phyloP scores from a whole-genome alignment of 2,329 filamentous ascomycete species.

The Fragosphaeria purpurea region DNA sequence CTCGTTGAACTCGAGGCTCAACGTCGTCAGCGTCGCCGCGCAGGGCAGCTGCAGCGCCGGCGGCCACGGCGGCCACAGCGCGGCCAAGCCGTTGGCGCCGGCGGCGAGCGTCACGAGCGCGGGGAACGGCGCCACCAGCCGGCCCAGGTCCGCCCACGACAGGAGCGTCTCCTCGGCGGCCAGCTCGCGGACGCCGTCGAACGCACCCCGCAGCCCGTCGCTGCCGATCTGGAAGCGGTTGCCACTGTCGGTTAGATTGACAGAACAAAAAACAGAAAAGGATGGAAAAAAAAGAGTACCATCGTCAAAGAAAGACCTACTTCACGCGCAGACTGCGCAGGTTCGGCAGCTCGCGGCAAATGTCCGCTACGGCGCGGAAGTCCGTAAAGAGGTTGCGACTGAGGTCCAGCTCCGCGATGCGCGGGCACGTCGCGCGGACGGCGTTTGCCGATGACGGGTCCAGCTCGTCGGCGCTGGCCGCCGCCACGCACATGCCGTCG shows the following conservation, averaged over 20 bases:
- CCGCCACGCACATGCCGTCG: conserved; percentile 59
- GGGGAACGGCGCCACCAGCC: conserved; percentile 42
- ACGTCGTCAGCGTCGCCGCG: conserved; percentile 43
- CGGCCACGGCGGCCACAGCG: conserved; percentile 32
- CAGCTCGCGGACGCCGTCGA: conserved; percentile 47
- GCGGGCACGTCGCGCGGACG: conserved; percentile 46
- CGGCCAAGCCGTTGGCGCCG: conserved; percentile 47
- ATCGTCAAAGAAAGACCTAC: conserved; percentile 35
- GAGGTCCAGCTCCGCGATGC: conserved; percentile 70
- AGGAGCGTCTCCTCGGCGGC: conserved; percentile 59
- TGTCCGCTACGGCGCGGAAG: conserved; percentile 55
- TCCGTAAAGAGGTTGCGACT: conserved; percentile 71
- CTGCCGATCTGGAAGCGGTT: conserved; percentile 52
- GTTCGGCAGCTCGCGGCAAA: conserved; percentile 60
- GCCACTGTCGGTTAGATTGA: conserved; percentile 40
- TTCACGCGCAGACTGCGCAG: conserved; percentile 60
- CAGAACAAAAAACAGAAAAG: background rate
- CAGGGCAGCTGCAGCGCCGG: conserved; percentile 27
- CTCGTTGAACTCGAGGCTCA: conserved; percentile 64
- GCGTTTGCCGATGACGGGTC: conserved; percentile 23
- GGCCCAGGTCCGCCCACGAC: conserved; percentile 53
- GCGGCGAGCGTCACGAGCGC: conserved; percentile 40
- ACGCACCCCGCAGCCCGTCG: conserved; percentile 27
- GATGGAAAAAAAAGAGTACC: background rate
- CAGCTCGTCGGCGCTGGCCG: conserved; percentile 22